A percentile compares a stretch with the other conserved stretches of the same genome.
Conservation (phyloP, 2,329 filamentous ascomycete genomes). For the Pleurostoma richardsiae region DNA sequence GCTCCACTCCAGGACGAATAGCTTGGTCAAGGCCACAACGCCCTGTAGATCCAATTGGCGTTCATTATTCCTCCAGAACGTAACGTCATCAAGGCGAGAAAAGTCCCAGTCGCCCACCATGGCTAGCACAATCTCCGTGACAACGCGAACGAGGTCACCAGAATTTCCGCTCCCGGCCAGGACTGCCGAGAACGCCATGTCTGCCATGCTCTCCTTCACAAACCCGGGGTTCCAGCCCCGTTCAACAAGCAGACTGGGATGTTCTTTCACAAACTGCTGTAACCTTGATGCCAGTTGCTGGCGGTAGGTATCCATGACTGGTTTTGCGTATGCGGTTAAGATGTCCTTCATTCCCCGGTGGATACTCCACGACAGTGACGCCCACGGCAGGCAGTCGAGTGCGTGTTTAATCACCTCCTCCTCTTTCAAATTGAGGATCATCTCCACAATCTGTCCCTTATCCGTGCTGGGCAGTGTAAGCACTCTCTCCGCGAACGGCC, state of each 20-base stretch:
- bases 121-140: slow-evolving; percentile 17
- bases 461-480: slow-evolving; percentile 15
- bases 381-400: slow-evolving; percentile 25
- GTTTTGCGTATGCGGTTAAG: slow-evolving; percentile 18
- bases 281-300: slow-evolving; percentile 12
- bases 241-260: slow-evolving; percentile 8
- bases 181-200: slow-evolving; percentile 19
- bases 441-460: slow-evolving; percentile 4
- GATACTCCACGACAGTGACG: slow-evolving; percentile 23
- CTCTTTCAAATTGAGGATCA: slow-evolving; percentile 13
- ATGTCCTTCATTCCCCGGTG: slow-evolving; percentile 24
- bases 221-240: slow-evolving; percentile 21
- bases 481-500: slow-evolving; percentile 1
- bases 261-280: slow-evolving; percentile 4
- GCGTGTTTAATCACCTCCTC: slow-evolving; percentile 13
- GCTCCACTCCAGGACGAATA: slow-evolving; percentile 26
- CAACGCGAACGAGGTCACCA: slow-evolving; percentile 22
- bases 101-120: slow-evolving; percentile 10
- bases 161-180: slow-evolving; percentile 21
- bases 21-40: slow-evolving; percentile 23
- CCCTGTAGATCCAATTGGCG: slow-evolving; percentile 11
- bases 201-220: slow-evolving; percentile 18
- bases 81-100: slow-evolving; percentile 12
- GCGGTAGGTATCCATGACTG: slow-evolving; percentile 18
- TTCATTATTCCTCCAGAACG: slow-evolving; percentile 11